Evolutionary conservation across 495 filamentous ascomycete species (phyloP).

Genomic region (Xylaria bambusicola): DNA sequence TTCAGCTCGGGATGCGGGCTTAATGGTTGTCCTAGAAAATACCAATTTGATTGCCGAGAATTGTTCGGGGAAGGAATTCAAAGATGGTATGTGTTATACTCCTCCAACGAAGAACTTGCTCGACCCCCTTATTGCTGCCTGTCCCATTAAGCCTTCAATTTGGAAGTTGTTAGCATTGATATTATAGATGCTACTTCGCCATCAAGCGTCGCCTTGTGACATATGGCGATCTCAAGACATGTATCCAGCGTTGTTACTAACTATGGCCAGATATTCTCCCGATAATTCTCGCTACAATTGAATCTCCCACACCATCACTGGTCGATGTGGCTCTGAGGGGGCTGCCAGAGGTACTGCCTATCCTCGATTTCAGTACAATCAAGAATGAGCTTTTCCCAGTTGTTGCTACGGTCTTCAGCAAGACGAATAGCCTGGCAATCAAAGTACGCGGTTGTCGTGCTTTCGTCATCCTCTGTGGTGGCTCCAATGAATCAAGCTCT

Average conservation of each 20-base stretch:
- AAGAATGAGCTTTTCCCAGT: slow-evolving; percentile 95
- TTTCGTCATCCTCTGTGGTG: slow-evolving; percentile 86
- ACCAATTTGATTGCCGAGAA: slow-evolving; percentile 72
- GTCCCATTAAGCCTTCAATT: too few relatives aligned
- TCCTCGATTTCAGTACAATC: slow-evolving; percentile 91
- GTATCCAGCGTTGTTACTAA: background rate
- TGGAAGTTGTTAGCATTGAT: too few relatives aligned
- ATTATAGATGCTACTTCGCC: too few relatives aligned
- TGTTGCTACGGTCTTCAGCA: slow-evolving; percentile 84
- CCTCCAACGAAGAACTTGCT: background rate
- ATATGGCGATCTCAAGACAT: too few relatives aligned
- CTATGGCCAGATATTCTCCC: slow-evolving; percentile 72
- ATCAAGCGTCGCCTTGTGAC: too few relatives aligned
- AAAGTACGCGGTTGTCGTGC: slow-evolving; percentile 90
- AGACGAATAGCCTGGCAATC: slow-evolving; percentile 88
- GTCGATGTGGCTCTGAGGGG: slow-evolving; percentile 81
- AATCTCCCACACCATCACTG: slow-evolving; percentile 83
- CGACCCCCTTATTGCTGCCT: background rate
- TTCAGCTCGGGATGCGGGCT: slow-evolving; percentile 78
- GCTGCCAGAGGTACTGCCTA: slow-evolving; percentile 71
- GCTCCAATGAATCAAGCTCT: slow-evolving; percentile 50
- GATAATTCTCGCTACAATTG: slow-evolving; percentile 75
- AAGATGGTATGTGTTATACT: slow-evolving; percentile 75
- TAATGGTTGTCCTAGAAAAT: slow-evolving; percentile 87
- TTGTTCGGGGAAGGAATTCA: slow-evolving; percentile 88